Evolutionary conservation across 352 stramenopile species (phyloP).

Genomic region (Pythium plurisporium): DNA sequence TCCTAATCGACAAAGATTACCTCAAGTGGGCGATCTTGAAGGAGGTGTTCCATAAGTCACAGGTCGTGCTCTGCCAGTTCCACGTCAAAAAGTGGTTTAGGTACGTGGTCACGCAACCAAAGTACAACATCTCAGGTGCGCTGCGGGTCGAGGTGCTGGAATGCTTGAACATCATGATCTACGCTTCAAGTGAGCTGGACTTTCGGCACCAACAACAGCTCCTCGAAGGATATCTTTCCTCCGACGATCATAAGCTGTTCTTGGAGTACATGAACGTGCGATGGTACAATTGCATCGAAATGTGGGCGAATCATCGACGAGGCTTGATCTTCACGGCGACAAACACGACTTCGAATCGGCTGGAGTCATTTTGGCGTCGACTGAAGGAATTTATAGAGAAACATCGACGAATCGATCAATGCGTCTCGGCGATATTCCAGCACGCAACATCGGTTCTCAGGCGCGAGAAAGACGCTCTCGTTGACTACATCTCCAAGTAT

Average conservation of each 20-base stretch:
- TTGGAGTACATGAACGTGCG: background rate
- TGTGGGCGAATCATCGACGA: background rate
- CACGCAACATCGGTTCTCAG: background rate
- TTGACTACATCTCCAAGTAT: background rate
- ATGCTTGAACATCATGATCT: background rate
- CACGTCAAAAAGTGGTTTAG: slow-evolving; percentile 10
- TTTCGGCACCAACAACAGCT: background rate
- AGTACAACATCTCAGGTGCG: background rate
- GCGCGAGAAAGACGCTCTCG: background rate
- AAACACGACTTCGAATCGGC: slow-evolving; percentile 1
- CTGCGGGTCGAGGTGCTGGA: background rate
- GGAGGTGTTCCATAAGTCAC: background rate
- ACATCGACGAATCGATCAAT: background rate
- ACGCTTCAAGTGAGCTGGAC: background rate
- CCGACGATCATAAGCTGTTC: background rate
- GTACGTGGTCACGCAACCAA: background rate
- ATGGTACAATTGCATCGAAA: background rate
- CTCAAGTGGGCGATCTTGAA: slow-evolving; percentile 14
- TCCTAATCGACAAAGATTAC: slow-evolving; percentile 26
- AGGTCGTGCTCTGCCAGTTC: slow-evolving; percentile 21
- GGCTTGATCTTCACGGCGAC: background rate
- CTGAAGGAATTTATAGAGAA: background rate
- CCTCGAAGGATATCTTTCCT: background rate
- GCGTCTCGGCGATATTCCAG: background rate
- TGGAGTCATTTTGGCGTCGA: background rate